phyloP scores from a whole-genome alignment of 805 yeast species.

The Saccharomycopsis fodiens region DNA sequence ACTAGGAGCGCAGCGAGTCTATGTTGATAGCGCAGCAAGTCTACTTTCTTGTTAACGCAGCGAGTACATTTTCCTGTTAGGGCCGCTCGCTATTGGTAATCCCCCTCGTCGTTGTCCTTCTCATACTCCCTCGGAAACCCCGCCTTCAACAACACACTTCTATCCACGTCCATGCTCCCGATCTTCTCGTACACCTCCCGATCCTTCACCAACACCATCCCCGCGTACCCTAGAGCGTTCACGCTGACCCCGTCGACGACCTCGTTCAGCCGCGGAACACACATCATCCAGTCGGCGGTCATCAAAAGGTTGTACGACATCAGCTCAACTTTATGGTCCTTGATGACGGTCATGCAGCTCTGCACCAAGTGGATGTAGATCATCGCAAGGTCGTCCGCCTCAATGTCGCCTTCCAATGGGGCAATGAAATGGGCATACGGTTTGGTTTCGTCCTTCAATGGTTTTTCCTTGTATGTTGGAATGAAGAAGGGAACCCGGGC shows the following conservation, averaged over 20 bases:
- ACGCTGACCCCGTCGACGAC: slow-evolving; percentile 43
- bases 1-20: no score
- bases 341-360: slow-evolving; percentile 58
- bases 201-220: slow-evolving; percentile 70
- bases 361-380: slow-evolving; percentile 67
- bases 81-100: no score
- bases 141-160: slow-evolving; percentile 48
- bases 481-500: background rate
- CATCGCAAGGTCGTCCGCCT: slow-evolving; percentile 48
- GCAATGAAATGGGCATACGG: slow-evolving; percentile 79
- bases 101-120: slow-evolving; percentile 46
- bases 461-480: background rate
- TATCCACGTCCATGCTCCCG: slow-evolving; percentile 36
- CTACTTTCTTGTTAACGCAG: no score
- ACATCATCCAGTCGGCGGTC: slow-evolving; percentile 76
- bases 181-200: slow-evolving; percentile 45
- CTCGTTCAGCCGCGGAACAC: slow-evolving; percentile 71
- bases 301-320: slow-evolving; percentile 71
- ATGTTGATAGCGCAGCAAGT: no score
- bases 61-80: no score
- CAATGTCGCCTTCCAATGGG: slow-evolving; percentile 29
- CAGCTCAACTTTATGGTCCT: slow-evolving; percentile 33
- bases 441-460: slow-evolving; percentile 26
- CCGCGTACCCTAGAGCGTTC: slow-evolving; percentile 76
- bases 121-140: slow-evolving; percentile 59